A percentile compares a stretch with the other conserved stretches of the same genome.
phyloP scores from a whole-genome alignment of 768 basidiomycete species.

The Mrakia gelida region DNA sequence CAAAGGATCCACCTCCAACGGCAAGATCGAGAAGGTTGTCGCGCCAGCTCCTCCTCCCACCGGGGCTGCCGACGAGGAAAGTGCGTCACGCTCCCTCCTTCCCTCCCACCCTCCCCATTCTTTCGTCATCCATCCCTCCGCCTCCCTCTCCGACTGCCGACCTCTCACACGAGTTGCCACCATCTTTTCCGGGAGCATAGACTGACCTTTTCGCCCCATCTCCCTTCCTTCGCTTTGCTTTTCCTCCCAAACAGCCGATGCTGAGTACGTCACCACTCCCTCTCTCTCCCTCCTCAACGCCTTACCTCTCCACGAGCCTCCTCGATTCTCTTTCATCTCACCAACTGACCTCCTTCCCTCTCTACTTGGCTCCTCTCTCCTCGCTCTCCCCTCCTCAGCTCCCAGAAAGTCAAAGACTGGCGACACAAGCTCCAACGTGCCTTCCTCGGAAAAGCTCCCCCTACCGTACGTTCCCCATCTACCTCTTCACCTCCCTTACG shows the following conservation, averaged over 20 bases:
- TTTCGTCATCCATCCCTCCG: not conserved
- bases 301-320: not conserved
- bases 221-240: not conserved
- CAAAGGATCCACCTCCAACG: conserved; percentile 48
- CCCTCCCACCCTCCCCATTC: not conserved
- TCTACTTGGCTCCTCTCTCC: not conserved
- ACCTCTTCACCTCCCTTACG: not conserved
- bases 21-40: conserved; percentile 53
- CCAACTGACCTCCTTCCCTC: not conserved
- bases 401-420: conserved; percentile 74
- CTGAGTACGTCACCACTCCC: conserved; percentile 9
- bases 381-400: conserved; percentile 8
- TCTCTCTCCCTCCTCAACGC: not conserved
- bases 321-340: not conserved
- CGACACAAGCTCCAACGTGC: conserved; percentile 86
- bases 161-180: not conserved
- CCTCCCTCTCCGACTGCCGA: not conserved
- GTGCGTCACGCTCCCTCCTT: conserved; percentile 14
- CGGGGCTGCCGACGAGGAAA: conserved; percentile 42
- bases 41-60: conserved; percentile 45
- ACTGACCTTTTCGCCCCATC: not conserved
- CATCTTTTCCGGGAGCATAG: not conserved
- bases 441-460: conserved; percentile 58
- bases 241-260: conserved; percentile 8
- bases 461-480: conserved; percentile 12